Evolutionary conservation across 1,284 basidiomycete species (phyloP).

Genomic region (Agroathelia rolfsii): DNA sequence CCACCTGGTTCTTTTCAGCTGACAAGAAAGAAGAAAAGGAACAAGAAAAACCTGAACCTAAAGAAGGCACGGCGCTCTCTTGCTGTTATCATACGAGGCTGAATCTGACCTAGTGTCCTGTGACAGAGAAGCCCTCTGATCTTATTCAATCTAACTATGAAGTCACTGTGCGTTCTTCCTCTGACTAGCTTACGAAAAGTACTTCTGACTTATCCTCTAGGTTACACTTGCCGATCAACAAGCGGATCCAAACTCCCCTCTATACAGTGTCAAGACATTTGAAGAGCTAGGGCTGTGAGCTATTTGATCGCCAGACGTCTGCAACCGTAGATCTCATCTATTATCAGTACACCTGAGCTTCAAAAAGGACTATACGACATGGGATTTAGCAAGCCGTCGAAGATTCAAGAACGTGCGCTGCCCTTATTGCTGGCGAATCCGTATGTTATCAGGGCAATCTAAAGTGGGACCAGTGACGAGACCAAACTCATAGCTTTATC

Average conservation of each 20-base stretch:
- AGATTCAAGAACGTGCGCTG: slow-evolving; percentile 96
- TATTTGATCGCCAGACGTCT: slow-evolving; percentile 4
- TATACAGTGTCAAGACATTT: slow-evolving; percentile 91
- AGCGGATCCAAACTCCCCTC: slow-evolving; percentile 89
- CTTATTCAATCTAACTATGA: slow-evolving; percentile 67
- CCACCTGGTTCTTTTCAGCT: background rate
- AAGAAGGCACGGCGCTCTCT: no score
- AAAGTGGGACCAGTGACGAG: slow-evolving; percentile 5
- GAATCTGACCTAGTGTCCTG: no score
- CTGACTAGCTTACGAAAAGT: slow-evolving; percentile 3
- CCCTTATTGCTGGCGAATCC: slow-evolving; percentile 88
- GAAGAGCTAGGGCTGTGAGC: slow-evolving; percentile 87
- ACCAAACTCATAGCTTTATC: slow-evolving; percentile 10
- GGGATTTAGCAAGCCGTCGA: slow-evolving; percentile 96
- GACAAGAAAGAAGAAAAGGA: background rate
- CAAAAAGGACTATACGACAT: slow-evolving; percentile 95
- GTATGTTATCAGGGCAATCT: slow-evolving; percentile 42
- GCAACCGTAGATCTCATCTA: background rate
- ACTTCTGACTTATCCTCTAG: slow-evolving; percentile 30
- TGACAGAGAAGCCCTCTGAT: slow-evolving; percentile 32
- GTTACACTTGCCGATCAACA: slow-evolving; percentile 98
- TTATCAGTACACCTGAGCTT: slow-evolving; percentile 76
- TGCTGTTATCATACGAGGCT: no score
- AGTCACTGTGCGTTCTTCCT: slow-evolving; percentile 43
- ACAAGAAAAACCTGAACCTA: slow-evolving; percentile 11